Conservation (phyloP, 2,329 filamentous ascomycete genomes). For the Ustulina deusta region DNA sequence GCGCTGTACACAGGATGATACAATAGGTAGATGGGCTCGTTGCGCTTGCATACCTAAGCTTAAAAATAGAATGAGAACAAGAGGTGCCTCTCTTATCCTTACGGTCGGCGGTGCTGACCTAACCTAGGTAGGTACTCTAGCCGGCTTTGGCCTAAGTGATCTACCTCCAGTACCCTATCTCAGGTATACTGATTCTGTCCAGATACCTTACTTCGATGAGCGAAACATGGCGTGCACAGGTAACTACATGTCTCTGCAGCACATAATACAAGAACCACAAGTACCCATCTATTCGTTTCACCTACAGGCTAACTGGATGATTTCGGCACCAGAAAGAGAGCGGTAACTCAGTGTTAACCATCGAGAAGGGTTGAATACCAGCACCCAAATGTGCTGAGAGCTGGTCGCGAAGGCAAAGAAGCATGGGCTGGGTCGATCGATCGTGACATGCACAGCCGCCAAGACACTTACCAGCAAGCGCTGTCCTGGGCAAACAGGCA, state of each 20-base stretch:
- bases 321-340: too few relatives aligned
- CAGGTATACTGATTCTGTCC: background rate
- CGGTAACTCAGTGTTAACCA: background rate
- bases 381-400: background rate
- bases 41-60: conserved; percentile 12
- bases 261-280: too few relatives aligned
- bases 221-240: too few relatives aligned
- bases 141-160: too few relatives aligned
- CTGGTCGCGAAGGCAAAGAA: background rate
- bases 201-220: background rate
- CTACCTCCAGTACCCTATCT: background rate
- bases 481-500: background rate
- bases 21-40: conserved; percentile 18
- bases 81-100: conserved; percentile 7
- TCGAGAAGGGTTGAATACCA: background rate
- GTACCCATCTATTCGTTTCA: too few relatives aligned
- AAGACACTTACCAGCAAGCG: background rate
- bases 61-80: conserved; percentile 30
- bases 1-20: conserved; percentile 30
- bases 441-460: background rate
- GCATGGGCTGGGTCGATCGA: background rate
- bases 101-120: background rate
- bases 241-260: too few relatives aligned
- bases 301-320: too few relatives aligned
- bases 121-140: background rate